phyloP scores from a whole-genome alignment of 179 eudicot genomes.

The Gypsophila paniculata region DNA sequence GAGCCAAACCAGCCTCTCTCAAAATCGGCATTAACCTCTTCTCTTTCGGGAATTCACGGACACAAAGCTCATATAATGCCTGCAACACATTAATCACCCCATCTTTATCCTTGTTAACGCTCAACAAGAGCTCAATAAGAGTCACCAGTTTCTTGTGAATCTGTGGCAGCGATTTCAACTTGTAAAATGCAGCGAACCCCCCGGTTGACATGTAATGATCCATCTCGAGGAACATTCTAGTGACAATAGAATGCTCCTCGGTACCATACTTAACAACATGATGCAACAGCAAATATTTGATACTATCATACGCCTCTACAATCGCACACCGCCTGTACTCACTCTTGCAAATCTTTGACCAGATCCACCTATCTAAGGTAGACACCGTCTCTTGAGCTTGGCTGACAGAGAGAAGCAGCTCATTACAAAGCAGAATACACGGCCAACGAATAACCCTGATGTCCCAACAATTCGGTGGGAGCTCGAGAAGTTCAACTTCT shows the following conservation, averaged over 20 bases:
- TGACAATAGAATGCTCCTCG: constrained; percentile 58
- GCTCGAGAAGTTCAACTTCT: constrained; percentile 75
- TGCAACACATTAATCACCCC: constrained; percentile 59
- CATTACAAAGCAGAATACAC: constrained; percentile 73
- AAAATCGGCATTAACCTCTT: constrained; percentile 42
- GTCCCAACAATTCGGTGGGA: constrained; percentile 76
- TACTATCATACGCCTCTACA: constrained; percentile 77
- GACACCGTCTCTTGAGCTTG: constrained; percentile 57
- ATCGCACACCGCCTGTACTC: constrained; percentile 90
- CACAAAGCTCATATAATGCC: constrained; percentile 64
- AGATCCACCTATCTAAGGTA: constrained; percentile 48
- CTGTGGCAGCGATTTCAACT: constrained; percentile 38
- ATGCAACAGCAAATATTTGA: constrained; percentile 52
- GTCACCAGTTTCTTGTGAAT: constrained; percentile 53
- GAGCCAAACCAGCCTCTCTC: constrained; percentile 58
- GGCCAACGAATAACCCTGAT: constrained; percentile 96
- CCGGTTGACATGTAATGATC: constrained; percentile 40
- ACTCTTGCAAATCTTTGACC: constrained; percentile 67
- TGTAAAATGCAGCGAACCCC: constrained; percentile 51
- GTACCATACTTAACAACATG: constrained; percentile 47
- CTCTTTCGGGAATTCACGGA: constrained; percentile 55
- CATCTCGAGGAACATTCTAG: constrained; percentile 50
- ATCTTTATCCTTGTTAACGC: constrained; percentile 40
- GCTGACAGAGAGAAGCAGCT: constrained; percentile 73
- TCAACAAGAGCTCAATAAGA: constrained; percentile 55